These are phyloP conservation scores for Pythium plurisporium DNA, from an alignment of 352 stramenopile genomes.

Conservation along the genomic window DNA sequence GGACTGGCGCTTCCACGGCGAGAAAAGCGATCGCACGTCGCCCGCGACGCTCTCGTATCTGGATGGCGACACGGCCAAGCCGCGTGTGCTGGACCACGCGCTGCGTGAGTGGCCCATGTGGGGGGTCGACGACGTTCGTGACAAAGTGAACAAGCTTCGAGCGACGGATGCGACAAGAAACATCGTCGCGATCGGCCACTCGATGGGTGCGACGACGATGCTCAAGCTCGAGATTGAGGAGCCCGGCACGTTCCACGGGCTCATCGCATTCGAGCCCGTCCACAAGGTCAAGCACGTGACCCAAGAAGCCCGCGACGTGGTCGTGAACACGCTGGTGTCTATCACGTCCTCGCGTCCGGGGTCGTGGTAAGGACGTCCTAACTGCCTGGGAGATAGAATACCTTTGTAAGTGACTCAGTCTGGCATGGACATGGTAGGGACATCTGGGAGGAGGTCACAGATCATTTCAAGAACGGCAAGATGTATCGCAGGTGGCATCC, in stretches of 20 bases:
- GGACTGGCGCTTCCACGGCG: constrained; percentile 39
- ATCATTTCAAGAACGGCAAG: constrained; percentile 17
- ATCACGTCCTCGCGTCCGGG: not conserved
- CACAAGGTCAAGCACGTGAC: not conserved
- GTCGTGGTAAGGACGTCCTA: constrained; percentile 17
- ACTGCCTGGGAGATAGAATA: too few species aligned
- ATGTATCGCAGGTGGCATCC: constrained; percentile 10
- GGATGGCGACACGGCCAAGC: constrained; percentile 14
- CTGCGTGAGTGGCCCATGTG: constrained; percentile 10
- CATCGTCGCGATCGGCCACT: constrained; percentile 23
- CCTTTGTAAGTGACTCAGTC: not conserved
- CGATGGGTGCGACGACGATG: constrained; percentile 18
- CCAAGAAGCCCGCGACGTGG: not conserved
- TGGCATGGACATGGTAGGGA: constrained; percentile 1
- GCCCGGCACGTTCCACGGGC: constrained; percentile 15
- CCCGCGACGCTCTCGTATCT: constrained; percentile 14
- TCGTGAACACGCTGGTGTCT: constrained; percentile 13
- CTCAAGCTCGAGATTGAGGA: constrained; percentile 11
- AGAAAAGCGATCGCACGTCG: constrained; percentile 27
- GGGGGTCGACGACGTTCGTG: constrained; percentile 1
- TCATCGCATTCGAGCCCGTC: constrained; percentile 24
- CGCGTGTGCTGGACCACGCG: constrained; percentile 28
- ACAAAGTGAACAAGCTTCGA: constrained; percentile 9
- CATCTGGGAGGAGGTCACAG: constrained; percentile 10
- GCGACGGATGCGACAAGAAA: not conserved